These are phyloP conservation scores for Aspergillus awamori DNA, from an alignment of 2,329 filamentous ascomycete genomes.

Conservation along the genomic window DNA sequence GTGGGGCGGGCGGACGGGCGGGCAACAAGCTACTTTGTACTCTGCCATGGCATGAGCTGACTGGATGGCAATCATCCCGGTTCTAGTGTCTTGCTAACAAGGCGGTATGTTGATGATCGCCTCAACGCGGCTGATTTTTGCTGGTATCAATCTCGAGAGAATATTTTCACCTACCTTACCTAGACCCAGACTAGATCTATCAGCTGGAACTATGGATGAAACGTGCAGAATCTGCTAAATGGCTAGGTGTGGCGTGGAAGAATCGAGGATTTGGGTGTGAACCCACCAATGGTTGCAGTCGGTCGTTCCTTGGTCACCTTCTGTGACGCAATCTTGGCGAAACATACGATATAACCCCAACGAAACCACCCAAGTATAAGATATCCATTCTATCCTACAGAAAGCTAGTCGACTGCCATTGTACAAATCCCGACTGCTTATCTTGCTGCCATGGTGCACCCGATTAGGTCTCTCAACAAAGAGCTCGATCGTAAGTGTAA, in stretches of 20 bases:
- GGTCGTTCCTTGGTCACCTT: neutral
- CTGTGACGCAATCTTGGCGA: constrained; percentile 9
- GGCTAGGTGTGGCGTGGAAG: neutral
- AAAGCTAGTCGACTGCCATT: too few relatives aligned
- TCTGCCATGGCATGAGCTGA: neutral
- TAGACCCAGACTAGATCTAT: too few relatives aligned
- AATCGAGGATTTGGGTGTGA: neutral
- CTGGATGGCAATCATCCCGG: neutral
- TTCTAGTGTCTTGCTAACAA: neutral
- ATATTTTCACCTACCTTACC: too few relatives aligned
- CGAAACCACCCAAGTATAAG: neutral
- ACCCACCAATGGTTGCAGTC: neutral
- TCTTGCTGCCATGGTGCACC: neutral
- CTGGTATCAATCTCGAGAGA: too few relatives aligned
- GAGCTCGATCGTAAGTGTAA: neutral
- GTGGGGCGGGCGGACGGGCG: too few relatives aligned
- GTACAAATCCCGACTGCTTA: too few relatives aligned
- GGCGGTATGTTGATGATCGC: neutral
- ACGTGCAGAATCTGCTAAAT: neutral
- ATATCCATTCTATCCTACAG: too few relatives aligned
- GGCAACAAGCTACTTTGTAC: neutral
- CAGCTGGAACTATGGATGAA: too few relatives aligned
- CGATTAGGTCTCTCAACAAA: neutral
- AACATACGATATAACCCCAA: neutral
- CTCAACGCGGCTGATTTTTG: neutral